These are phyloP conservation scores for Bertia moriformis DNA, from an alignment of 2,329 filamentous ascomycete genomes.

Conservation along the genomic window DNA sequence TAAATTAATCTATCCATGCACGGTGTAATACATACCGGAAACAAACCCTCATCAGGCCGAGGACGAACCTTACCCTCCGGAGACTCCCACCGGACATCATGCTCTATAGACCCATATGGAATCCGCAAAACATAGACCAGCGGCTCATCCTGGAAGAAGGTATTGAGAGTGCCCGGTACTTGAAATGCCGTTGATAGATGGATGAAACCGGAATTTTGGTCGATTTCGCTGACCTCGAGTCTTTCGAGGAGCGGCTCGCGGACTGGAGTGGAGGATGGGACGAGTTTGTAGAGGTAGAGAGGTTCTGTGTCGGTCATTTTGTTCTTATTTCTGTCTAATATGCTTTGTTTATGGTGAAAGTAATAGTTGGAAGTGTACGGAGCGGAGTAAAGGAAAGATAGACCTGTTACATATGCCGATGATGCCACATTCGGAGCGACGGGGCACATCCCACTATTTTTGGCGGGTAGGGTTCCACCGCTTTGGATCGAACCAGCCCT, in stretches of 20 bases:
- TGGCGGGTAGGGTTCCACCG: too few species aligned
- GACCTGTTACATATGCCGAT: too few species aligned
- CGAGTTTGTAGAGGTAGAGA: conserved; percentile 20
- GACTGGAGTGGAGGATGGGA: conserved; percentile 16
- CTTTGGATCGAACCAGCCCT: too few species aligned
- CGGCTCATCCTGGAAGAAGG: conserved; percentile 19
- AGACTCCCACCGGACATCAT: conserved; percentile 18
- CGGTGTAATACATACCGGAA: conserved; percentile 11
- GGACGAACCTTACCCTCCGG: conserved; percentile 18
- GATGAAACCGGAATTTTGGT: conserved; percentile 17
- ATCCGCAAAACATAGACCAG: conserved; percentile 20
- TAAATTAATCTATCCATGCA: too few species aligned
- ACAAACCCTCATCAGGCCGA: conserved; percentile 19
- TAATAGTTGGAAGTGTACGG: too few species aligned
- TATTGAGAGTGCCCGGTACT: conserved; percentile 18
- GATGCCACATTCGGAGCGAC: too few species aligned
- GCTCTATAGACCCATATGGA: conserved; percentile 8
- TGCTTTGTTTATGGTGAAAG: too few species aligned
- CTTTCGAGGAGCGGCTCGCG: conserved; percentile 15
- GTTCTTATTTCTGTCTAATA: not conserved
- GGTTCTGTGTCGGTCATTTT: conserved; percentile 9
- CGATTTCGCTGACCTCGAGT: conserved; percentile 18
- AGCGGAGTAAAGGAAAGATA: too few species aligned
- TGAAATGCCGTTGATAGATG: conserved; percentile 20
- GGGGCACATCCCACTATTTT: too few species aligned